Evolutionary conservation across 108 stramenopile species (phyloP), one percentile per base, ranked within the genome.

Genomic region (Schizochytrium sp.): DNA sequence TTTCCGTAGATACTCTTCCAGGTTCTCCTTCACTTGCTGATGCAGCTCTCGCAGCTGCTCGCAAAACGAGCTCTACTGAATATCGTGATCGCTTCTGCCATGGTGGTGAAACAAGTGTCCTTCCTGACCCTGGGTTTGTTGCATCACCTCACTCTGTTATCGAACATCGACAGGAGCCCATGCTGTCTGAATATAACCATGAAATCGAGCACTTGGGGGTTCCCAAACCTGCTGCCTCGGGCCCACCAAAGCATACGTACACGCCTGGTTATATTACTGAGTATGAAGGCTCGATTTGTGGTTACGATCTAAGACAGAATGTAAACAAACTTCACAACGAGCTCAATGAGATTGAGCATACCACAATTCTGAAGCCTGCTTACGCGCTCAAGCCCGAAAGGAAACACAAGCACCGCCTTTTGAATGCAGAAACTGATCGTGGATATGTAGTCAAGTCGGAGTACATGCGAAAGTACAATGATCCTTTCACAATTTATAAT

Each of bases 211-310:
- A 83, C 28, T 50, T 83, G 76, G 53, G 53, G 28, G 5, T 13
- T n/a, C 2, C 47, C 47, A 83, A 55, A 53, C 47, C 50, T 28
- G 50, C 47, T 47, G 47, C 76, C 7, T 13, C 7, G 47, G 5
- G 76, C 10, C 53, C 76, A 10, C 2, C 2, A 5, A 7, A n/a
- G 28, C 76, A 83, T 38, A 83, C 76, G 53, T 83, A 69, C 50
- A 83, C 47, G 3, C 76, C 76, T 0, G 76, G 76, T 10, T 55
- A 55, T 53, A 2, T 83, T 28, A 83, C 76, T 8, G 76, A 83
- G 76, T 83, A 83, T 55, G 76, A 83, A 40, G 76, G 76, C 47
- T n/a, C 47, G 5, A 5, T 83, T 83, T 83, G 76, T 40, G 76
- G 76, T 5, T 83, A 55, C 76, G 76, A 83, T 3, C 47, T 55